Evolutionary conservation across 805 yeast genomes (phyloP), one percentile per base, ranked within the genome.

Genomic region (Metschnikowia proteae): DNA sequence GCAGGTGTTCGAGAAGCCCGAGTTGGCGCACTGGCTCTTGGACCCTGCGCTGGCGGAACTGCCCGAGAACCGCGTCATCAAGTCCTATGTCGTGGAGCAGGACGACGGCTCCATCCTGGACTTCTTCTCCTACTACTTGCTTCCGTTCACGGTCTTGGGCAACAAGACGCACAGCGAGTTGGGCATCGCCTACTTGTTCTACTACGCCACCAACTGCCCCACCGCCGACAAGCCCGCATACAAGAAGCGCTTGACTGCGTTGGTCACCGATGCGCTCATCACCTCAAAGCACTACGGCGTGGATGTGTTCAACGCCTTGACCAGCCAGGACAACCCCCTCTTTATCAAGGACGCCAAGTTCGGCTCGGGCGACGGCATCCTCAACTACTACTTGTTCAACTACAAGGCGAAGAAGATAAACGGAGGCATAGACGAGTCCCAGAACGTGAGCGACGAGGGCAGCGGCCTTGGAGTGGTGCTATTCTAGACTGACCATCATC

Each of bases 391-490:
- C 64, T 71, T 94, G 55, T 94, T 94, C 78, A 94, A 94, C 67
- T 94, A 90, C 74, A 83, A 76, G 62, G 84, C 96, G 4, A 81
- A 81, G 67, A 90, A 89, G 3, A 79, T 94, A 38, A 69, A 74
- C 49, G 96, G 97, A 32, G 99, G 99, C 5, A 68, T 88, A 26
- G 82, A 80, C 50, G 72, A 78, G 40, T 68, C 77, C 3, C 80
- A 81, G 42, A 77, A 77, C 46, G 71, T 80, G 31, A 81, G 80
- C 44, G 62, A 68, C 11, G 78, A 70, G 41, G 75, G 84, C 45
- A 89, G 96, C 67, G 96, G 91, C 6, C 79, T 94, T 32, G 99
- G 97, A 55, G 92, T 88, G 25, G 96, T 94, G 6, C 79, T 94
- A 82, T 76, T 92, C 38, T 90, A 27, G 29, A n/a, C 33, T 17